Base-by-base conservation (phyloP, 148 eudicot genomes). In the Chenopodium quinoa region DNA sequence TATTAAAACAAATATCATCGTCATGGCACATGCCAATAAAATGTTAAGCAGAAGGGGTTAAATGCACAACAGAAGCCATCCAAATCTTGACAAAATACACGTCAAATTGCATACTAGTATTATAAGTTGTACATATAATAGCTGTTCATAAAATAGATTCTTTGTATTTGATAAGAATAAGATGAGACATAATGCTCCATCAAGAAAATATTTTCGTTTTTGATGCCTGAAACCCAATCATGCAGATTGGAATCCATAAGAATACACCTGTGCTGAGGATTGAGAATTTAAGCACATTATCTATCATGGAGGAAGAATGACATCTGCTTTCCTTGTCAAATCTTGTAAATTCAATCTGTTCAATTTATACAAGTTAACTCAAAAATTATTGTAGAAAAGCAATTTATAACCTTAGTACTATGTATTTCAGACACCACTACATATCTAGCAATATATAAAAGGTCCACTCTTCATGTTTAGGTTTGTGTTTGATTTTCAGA, bases 271-370 rank as follows among this genome's bases (percentile, higher is more conserved):
- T 65, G 65, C 32, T 1, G 82, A 78, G 75, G 83, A 75, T 52
- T 62, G 81, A 34, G 37, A 34, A 34, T 2, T 34, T 34, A 78
- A 74, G 73, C 58, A 73, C 27, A 46, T 84, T 76, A 31, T 88
- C 90, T 9, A 80, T 79, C 20, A 63, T 64, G 34, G 79, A 73
- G 64, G 44, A 71, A 64, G 63, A 77, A 71, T 81, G 71, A 73
- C 89, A 31, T 31, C 81, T 75, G 71, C 80, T 73, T 81, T 85
- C 60, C 75, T 84, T 2, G 77, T 78, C 78, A 87, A 32, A 60
- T 87, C 83, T 80, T 85, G 78, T 64, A 73, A 34, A 82, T 81
- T 79, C 82, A 88, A 83, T 72, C 86, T 88, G 83, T 40, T 40
- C 44, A 40, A 6, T 40, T 40, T 40, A 40, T 40, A 6, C 44